A percentile compares a stretch with the other conserved stretches of the same genome.
Conservation (phyloP, 129 eudicot genomes). For the Kitagawia praeruptora region DNA sequence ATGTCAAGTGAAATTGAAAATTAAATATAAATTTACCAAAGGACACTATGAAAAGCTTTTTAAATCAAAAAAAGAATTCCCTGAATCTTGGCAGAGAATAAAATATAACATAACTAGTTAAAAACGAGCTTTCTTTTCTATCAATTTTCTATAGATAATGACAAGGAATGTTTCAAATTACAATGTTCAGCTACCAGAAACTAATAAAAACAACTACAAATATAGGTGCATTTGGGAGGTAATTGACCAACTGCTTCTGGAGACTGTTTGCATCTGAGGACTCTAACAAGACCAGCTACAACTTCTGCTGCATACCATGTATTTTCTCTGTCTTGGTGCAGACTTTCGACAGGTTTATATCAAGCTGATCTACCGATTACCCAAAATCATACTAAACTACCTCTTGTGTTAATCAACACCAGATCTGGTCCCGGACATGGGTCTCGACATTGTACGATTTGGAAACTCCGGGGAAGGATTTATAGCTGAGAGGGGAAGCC, state of each 20-base stretch:
- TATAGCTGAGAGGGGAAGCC: conserved; percentile 65
- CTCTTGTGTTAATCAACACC: conserved; percentile 23
- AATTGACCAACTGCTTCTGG: background rate
- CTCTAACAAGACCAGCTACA: background rate
- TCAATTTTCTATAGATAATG: background rate
- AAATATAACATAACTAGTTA: background rate
- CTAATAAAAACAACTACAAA: background rate
- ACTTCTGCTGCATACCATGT: background rate
- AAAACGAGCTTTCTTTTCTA: background rate
- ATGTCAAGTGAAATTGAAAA: too few relatives aligned
- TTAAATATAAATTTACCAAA: too few relatives aligned
- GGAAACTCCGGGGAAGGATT: conserved; percentile 47
- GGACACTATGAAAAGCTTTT: too few relatives aligned
- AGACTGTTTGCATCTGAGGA: background rate
- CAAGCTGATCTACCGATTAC: background rate
- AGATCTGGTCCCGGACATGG: conserved; percentile 55
- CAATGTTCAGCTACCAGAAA: background rate
- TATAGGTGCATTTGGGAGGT: background rate
- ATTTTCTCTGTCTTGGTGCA: background rate
- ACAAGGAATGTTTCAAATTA: background rate
- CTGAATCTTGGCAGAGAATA: background rate
- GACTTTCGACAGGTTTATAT: background rate
- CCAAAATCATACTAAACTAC: background rate
- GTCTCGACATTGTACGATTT: conserved; percentile 58
- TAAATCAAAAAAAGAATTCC: background rate